Conservation (phyloP, 768 basidiomycete species). For the Trametes sanguinea region DNA sequence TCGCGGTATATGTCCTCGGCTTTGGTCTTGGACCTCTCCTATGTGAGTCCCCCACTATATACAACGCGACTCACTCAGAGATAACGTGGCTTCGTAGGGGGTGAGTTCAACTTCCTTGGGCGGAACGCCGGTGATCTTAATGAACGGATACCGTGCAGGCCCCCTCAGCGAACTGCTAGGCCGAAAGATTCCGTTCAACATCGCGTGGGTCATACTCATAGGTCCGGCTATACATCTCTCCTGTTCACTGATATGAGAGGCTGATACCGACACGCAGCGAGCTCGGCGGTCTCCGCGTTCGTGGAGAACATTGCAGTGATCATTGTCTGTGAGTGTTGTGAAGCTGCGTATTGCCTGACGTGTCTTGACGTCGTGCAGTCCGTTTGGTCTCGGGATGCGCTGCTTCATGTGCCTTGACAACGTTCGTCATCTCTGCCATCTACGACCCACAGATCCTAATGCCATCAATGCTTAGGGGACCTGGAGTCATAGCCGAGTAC, state of each 20-base stretch:
- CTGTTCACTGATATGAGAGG: no score
- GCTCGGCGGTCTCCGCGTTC: conserved; percentile 18
- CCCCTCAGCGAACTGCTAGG: conserved; percentile 24
- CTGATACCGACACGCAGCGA: neutral
- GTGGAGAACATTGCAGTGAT: conserved; percentile 21
- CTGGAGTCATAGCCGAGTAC: conserved; percentile 23
- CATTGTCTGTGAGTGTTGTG: conserved; percentile 12
- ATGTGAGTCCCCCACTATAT: conserved; percentile 12
- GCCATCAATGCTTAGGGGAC: conserved; percentile 1
- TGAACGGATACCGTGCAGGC: conserved; percentile 12
- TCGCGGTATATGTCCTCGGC: conserved; percentile 29
- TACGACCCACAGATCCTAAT: neutral
- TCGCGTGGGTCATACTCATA: conserved; percentile 22
- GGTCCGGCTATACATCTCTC: neutral
- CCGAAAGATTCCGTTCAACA: conserved; percentile 13
- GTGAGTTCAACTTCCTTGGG: no score
- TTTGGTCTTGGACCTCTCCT: conserved; percentile 24
- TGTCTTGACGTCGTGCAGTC: conserved; percentile 2
- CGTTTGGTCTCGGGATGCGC: conserved; percentile 22
- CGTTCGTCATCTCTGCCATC: conserved; percentile 3
- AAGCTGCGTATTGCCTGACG: neutral
- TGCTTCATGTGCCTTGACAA: conserved; percentile 19
- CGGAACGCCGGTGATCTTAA: no score
- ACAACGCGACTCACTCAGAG: no score
- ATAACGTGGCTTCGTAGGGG: no score